Percentiles rank a stretch among this genome's conserved stretches.
Conservation (phyloP, 2,329 filamentous ascomycete genomes). For the Trichoderma sp. region DNA sequence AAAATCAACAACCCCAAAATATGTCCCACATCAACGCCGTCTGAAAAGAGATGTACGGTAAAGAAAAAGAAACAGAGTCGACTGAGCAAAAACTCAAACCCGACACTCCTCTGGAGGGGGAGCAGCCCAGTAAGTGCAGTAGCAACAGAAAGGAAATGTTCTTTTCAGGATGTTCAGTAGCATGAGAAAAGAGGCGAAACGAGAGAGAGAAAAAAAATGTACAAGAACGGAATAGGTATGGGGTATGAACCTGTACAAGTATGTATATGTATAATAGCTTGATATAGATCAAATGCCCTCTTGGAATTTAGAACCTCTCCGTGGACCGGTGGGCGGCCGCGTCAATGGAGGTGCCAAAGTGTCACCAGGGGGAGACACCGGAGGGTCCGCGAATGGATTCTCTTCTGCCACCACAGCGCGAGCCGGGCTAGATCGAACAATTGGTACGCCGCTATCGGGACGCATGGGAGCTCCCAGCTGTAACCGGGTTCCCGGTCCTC, state of each 20-base stretch:
- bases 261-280: not conserved
- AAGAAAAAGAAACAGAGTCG: not conserved
- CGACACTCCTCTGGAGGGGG: conserved; percentile 23
- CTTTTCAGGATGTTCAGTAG: not conserved
- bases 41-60: not conserved
- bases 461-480: conserved; percentile 63
- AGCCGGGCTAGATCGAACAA: conserved; percentile 67
- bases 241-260: conserved; percentile 14
- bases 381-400: conserved; percentile 49
- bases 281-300: conserved; percentile 44
- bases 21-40: conserved; percentile 18
- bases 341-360: conserved; percentile 44
- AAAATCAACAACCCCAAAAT: conserved; percentile 9
- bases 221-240: conserved; percentile 7
- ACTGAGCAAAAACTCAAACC: not conserved
- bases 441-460: conserved; percentile 62
- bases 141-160: not conserved
- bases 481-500: conserved; percentile 46
- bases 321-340: conserved; percentile 42
- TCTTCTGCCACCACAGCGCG: conserved; percentile 63
- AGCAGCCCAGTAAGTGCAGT: conserved; percentile 25
- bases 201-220: conserved; percentile 6
- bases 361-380: conserved; percentile 40
- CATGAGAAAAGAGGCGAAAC: not conserved
- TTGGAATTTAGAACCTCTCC: conserved; percentile 46